Base-by-base conservation (phyloP, 2,329 filamentous ascomycete genomes). In the Diplodia scrobiculata region DNA sequence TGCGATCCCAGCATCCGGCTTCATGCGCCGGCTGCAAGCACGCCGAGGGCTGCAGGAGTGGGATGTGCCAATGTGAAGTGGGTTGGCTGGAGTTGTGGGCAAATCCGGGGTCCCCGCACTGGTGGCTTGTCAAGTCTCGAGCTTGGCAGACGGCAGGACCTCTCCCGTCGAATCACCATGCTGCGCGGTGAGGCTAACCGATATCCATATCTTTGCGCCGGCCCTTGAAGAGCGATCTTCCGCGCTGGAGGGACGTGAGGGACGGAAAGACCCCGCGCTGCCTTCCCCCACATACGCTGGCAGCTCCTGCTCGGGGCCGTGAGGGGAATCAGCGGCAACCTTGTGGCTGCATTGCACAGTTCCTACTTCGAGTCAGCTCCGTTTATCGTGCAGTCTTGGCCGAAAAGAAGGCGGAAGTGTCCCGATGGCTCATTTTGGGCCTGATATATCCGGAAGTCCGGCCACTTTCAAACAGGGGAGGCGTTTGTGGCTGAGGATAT, bases 81-180 rank as follows among this genome's bases (percentile, higher is more conserved):
- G 19, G n/a, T 19, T 9, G 13, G 27, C 25, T 47, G 19, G 21
- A 21, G 38, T 17, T 29, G 50, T 17, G 19, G 9, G 38, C 55
- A 50, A 62, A 62, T n/a, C 27, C 36, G 58, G 58, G 45, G 58
- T 62, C 58, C 58, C 58, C 58, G 58, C 58, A 62, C 38, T 48
- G 47, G 41, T 60, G 55, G 55, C 41, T 60, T 45, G 41, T n/a
- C 27, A 9, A 17, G 41, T n/a, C 17, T 48, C 27, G 55, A 34
- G 58, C 45, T 48, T 48, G 58, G 41, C 41, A 21, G 7, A 11
- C 32, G 21, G 29, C 29, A 32, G 29, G 5, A 32, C 29, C 29
- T 6, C 29, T 6, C 9, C 55, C 9, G 41, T 34, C 55, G 27
- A 62, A 51, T 62, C 58, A 50, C 29, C 7, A 3, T 21, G n/a